Percentiles rank a stretch among this genome's conserved stretches.
Conservation (phyloP, 2,329 filamentous ascomycete species). For the Colletotrichum somersetense region DNA sequence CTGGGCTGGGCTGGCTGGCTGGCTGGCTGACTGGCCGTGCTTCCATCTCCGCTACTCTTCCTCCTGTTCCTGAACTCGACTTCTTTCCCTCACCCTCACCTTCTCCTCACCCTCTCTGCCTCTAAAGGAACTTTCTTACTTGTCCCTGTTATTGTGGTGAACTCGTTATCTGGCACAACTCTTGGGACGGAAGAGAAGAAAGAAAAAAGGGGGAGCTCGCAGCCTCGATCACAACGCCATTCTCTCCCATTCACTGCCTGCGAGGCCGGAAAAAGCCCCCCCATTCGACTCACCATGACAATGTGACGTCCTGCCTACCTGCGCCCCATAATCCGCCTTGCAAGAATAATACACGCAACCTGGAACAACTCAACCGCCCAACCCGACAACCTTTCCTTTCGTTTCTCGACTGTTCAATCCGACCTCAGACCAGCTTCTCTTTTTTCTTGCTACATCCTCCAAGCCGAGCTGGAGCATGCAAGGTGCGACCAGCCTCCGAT, state of each 20-base stretch:
- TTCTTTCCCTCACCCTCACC: constrained; percentile 34
- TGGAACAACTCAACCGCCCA: constrained; percentile 21
- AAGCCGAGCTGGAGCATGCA: constrained; percentile 34
- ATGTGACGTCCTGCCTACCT: constrained; percentile 41
- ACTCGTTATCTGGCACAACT: neutral
- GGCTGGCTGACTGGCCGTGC: constrained; percentile 31
- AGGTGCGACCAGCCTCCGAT: constrained; percentile 26
- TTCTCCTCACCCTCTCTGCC: constrained; percentile 32
- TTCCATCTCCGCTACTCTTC: constrained; percentile 28
- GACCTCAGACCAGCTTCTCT: neutral
- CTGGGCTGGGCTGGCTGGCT: constrained; percentile 10
- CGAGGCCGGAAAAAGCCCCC: constrained; percentile 22
- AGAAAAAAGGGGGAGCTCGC: neutral
- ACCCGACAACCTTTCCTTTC: neutral
- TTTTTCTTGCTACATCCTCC: constrained; percentile 1
- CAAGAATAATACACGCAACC: constrained; percentile 36
- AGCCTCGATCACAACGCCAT: constrained; percentile 3
- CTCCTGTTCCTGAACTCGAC: constrained; percentile 34
- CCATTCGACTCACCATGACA: constrained; percentile 28
- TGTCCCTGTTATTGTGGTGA: constrained; percentile 11
- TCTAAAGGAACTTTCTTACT: constrained; percentile 16
- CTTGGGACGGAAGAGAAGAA: constrained; percentile 4
- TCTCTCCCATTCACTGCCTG: constrained; percentile 26
- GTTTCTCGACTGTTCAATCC: constrained; percentile 11
- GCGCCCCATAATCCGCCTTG: constrained; percentile 36